phyloP scores from a whole-genome alignment of 306 rosid species.

The Comarum palustre region DNA sequence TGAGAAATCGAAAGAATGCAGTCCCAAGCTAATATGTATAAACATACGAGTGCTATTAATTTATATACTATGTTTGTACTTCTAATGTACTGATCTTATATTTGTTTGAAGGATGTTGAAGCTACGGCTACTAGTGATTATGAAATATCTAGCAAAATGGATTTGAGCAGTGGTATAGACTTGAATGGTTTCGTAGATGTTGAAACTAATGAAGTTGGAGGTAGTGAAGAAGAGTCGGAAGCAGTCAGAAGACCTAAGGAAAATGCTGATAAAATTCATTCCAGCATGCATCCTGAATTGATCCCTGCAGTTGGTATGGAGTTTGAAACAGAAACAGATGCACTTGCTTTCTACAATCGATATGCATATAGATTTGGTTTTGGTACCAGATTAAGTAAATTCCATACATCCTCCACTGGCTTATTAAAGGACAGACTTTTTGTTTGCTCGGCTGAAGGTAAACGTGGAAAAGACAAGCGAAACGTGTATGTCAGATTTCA shows the following conservation, averaged over 20 bases:
- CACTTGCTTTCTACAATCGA: background rate
- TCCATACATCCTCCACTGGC: background rate
- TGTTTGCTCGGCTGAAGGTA: constrained; percentile 19
- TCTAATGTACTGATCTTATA: too few relatives aligned
- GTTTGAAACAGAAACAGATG: background rate
- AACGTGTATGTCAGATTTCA: background rate
- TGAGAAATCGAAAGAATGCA: too few relatives aligned
- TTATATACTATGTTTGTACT: too few relatives aligned
- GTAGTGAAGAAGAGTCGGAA: background rate
- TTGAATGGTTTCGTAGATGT: background rate
- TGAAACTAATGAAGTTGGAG: background rate
- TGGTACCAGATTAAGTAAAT: background rate
- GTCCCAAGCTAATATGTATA: too few relatives aligned
- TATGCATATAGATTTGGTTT: background rate
- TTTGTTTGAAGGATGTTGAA: too few relatives aligned
- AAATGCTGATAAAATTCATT: background rate
- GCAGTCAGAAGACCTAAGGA: background rate
- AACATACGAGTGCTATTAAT: too few relatives aligned
- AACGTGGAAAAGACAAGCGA: background rate
- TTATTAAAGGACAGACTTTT: background rate
- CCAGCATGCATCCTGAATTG: too few relatives aligned
- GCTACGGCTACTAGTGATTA: too few relatives aligned
- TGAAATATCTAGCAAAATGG: too few relatives aligned
- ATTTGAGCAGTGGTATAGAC: too few relatives aligned
- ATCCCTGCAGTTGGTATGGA: too few relatives aligned